phyloP scores from a whole-genome alignment of 2,329 filamentous ascomycete species.

The Teratosphaeria zuluensis region DNA sequence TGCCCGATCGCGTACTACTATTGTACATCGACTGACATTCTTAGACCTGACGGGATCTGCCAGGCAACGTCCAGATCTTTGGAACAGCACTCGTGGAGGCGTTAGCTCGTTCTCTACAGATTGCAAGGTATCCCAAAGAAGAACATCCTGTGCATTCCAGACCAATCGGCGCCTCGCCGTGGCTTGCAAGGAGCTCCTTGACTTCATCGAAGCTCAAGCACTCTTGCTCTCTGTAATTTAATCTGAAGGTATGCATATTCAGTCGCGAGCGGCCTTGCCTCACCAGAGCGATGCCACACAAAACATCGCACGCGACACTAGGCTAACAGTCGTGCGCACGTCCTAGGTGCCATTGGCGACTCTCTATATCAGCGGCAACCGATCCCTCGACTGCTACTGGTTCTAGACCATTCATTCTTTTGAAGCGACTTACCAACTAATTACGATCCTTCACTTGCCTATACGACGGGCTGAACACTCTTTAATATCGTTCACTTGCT shows the following conservation, averaged over 20 bases:
- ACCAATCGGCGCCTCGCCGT: conserved; percentile 33
- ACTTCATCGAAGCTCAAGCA: conserved; percentile 18
- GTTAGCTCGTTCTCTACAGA: conserved; percentile 46
- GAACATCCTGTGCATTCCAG: conserved; percentile 26
- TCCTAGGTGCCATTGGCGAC: conserved; percentile 5
- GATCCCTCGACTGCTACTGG: conserved; percentile 16
- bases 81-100: conserved; percentile 34
- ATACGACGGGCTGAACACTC: conserved; percentile 42
- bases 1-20: conserved; percentile 24
- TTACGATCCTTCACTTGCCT: conserved; percentile 45
- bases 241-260: conserved; percentile 37
- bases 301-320: conserved; percentile 13
- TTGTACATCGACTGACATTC: conserved; percentile 30
- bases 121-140: conserved; percentile 21
- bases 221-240: conserved; percentile 33
- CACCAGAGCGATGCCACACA: conserved; percentile 8
- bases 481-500: conserved; percentile 32
- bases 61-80: conserved; percentile 14
- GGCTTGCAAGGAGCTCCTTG: conserved; percentile 27
- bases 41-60: conserved; percentile 19
- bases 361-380: conserved; percentile 26
- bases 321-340: conserved; percentile 27
- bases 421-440: conserved; percentile 45
- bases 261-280: conserved; percentile 14
- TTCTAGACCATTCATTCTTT: conserved; percentile 31